phyloP scores from a whole-genome alignment of 2,329 filamentous ascomycete species.

The Aaosphaeria pasadenensis region DNA sequence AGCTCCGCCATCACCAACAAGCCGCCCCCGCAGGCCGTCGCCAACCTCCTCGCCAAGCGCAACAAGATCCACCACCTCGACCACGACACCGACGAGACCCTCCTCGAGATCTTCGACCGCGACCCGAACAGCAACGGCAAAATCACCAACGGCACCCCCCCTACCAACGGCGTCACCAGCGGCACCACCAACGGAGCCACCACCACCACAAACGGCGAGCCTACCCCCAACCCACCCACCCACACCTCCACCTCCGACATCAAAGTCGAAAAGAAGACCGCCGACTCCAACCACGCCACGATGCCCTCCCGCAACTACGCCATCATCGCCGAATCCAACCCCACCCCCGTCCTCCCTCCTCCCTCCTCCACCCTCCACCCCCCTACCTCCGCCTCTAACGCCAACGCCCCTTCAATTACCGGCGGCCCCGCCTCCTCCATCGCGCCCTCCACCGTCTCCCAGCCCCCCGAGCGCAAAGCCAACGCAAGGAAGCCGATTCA shows the following conservation, averaged over 20 bases:
- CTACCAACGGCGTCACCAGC: constrained; percentile 16
- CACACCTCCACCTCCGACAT: constrained; percentile 1
- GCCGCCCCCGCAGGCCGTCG: constrained; percentile 62
- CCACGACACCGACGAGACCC: constrained; percentile 61
- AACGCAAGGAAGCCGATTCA: constrained; percentile 67
- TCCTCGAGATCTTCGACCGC: constrained; percentile 61
- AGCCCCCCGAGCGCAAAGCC: constrained; percentile 46
- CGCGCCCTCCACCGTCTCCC: constrained; percentile 7
- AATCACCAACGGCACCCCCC: constrained; percentile 7
- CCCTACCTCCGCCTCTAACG: constrained; percentile 1
- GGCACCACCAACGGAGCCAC: constrained; percentile 8
- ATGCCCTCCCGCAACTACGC: constrained; percentile 71
- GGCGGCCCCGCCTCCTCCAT: constrained; percentile 21
- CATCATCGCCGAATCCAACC: constrained; percentile 55
- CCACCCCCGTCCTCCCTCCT: constrained; percentile 19
- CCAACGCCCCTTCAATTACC: constrained; percentile 12
- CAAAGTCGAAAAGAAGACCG: constrained; percentile 54
- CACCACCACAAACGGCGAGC: constrained; percentile 1
- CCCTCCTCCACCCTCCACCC: constrained; percentile 16
- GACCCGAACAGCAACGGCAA: constrained; percentile 46
- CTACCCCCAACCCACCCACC: not conserved
- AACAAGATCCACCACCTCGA: constrained; percentile 67
- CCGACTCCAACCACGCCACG: constrained; percentile 75
- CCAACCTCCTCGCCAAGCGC: constrained; percentile 60
- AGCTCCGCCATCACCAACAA: constrained; percentile 67